These are phyloP conservation scores for Arthrobotrys iridis DNA, from an alignment of 2,329 filamentous ascomycete genomes.

Conservation along the genomic window DNA sequence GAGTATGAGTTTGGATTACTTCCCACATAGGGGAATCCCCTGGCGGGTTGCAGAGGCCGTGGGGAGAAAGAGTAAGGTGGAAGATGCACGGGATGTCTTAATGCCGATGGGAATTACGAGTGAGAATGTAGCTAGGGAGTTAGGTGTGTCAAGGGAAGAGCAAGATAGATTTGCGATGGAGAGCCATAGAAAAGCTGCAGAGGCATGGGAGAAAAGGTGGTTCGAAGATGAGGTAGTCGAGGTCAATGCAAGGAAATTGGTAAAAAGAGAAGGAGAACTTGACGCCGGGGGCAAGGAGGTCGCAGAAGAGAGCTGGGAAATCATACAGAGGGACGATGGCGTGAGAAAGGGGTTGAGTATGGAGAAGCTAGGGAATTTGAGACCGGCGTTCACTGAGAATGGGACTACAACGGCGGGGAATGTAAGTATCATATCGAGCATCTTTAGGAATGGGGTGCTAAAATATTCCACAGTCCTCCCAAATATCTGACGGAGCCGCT, in stretches of 20 bases:
- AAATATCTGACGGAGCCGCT: slow-evolving; percentile 88
- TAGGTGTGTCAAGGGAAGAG: slow-evolving; percentile 76
- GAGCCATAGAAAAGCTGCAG: slow-evolving; percentile 77
- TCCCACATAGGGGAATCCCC: slow-evolving; percentile 51
- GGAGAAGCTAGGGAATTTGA: slow-evolving; percentile 79
- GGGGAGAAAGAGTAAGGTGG: slow-evolving; percentile 68
- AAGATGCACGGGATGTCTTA: slow-evolving; percentile 83
- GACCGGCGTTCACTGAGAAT: slow-evolving; percentile 81
- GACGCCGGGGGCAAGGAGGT: slow-evolving; percentile 63
- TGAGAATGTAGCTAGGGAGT: slow-evolving; percentile 85
- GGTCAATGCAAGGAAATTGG: slow-evolving; percentile 71
- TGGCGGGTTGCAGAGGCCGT: slow-evolving; percentile 37
- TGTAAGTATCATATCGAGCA: slow-evolving; percentile 54
- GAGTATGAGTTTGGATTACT: slow-evolving; percentile 75
- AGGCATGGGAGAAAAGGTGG: slow-evolving; percentile 73
- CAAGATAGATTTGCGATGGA: slow-evolving; percentile 84
- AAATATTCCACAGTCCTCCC: slow-evolving; percentile 66
- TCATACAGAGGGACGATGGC: slow-evolving; percentile 79
- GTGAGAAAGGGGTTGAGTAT: slow-evolving; percentile 74
- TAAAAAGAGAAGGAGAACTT: slow-evolving; percentile 68
- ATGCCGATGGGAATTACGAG: slow-evolving; percentile 94
- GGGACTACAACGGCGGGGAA: slow-evolving; percentile 88
- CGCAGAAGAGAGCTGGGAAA: slow-evolving; percentile 71
- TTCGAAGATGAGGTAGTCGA: slow-evolving; percentile 84
- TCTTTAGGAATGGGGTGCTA: not conserved